Evolutionary conservation across 2,329 filamentous ascomycete species (phyloP).

Genomic region (Fusarium cicatricum): DNA sequence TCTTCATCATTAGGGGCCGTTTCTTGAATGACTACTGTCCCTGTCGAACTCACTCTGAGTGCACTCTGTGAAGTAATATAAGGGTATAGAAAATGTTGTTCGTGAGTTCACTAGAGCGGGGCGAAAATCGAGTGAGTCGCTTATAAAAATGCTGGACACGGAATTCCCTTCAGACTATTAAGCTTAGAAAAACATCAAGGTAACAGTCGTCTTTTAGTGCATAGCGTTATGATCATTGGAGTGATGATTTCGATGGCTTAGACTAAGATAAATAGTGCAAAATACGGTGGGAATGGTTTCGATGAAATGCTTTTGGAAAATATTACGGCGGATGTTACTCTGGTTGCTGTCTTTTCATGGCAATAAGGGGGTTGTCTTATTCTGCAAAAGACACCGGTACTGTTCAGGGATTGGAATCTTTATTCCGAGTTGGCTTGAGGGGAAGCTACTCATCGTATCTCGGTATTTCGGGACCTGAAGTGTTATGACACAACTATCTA

Average conservation of each 20-base stretch:
- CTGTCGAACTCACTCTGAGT: neutral
- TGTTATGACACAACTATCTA: neutral
- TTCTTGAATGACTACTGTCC: conserved; percentile 10
- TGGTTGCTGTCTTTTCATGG: neutral
- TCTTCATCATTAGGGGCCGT: conserved; percentile 5
- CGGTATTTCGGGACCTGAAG: too few relatives aligned
- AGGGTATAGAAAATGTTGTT: too few relatives aligned
- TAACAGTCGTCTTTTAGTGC: neutral
- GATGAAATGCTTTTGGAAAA: neutral
- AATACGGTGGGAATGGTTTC: neutral
- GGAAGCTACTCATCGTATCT: too few relatives aligned
- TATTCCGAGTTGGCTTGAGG: neutral
- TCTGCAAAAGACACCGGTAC: too few relatives aligned
- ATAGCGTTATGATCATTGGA: neutral
- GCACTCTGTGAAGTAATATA: too few relatives aligned
- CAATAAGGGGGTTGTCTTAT: too few relatives aligned
- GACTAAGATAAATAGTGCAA: neutral
- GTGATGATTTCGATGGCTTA: neutral
- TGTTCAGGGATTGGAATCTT: too few relatives aligned
- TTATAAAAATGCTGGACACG: neutral
- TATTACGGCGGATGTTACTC: neutral
- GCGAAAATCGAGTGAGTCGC: too few relatives aligned
- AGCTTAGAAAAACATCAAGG: neutral
- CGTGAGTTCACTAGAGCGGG: too few relatives aligned
- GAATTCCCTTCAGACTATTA: neutral